Percentiles rank a stretch among this genome's conserved stretches.
Conservation (phyloP, 768 basidiomycete species). For the Coprinopsis cinerea region DNA sequence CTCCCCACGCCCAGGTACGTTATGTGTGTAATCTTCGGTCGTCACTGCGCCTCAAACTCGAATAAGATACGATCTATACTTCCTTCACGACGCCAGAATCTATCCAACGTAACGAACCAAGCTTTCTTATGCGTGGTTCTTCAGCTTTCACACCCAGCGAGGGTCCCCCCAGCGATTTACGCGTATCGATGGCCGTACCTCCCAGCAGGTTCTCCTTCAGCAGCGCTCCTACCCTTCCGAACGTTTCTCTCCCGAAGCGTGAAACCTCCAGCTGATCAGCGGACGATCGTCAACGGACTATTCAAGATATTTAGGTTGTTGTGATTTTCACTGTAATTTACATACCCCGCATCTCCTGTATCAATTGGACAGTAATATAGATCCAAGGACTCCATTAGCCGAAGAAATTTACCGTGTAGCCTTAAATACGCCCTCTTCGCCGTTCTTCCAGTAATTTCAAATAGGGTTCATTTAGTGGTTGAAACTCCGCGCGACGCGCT, state of each 20-base stretch:
- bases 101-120: slow-evolving; percentile 24
- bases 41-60: neutral
- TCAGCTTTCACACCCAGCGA: slow-evolving; percentile 20
- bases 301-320: too few relatives aligned
- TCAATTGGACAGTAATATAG: neutral
- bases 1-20: slow-evolving; percentile 19
- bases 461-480: too few relatives aligned
- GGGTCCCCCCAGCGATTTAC: slow-evolving; percentile 15
- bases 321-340: too few relatives aligned
- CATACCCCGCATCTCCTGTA: neutral
- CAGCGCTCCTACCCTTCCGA: neutral
- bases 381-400: too few relatives aligned
- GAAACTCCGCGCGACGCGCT: too few relatives aligned
- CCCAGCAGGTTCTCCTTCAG: too few relatives aligned
- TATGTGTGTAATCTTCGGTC: neutral
- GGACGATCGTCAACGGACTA: too few relatives aligned
- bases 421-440: too few relatives aligned
- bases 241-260: too few relatives aligned
- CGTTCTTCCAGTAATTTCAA: too few relatives aligned
- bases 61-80: slow-evolving; percentile 27
- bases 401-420: too few relatives aligned
- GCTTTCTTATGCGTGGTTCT: slow-evolving; percentile 21
- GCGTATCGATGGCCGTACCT: slow-evolving; percentile 15
- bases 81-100: slow-evolving; percentile 32
- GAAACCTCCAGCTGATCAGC: too few relatives aligned